Conservation (phyloP, 192 early-diverging fungal genomes). For the Coemansia pectinata region DNA sequence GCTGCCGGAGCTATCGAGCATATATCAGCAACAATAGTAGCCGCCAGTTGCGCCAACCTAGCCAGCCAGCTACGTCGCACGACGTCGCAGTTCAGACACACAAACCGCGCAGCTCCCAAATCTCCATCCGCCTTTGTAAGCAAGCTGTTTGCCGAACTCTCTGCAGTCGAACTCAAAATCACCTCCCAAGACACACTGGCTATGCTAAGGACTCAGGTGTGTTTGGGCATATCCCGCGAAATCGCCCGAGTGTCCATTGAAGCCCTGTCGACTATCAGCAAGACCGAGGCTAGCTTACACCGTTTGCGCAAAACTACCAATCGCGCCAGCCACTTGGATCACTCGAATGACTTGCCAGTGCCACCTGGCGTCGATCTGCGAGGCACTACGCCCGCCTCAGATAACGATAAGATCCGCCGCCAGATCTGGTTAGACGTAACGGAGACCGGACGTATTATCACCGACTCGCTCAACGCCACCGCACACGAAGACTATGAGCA, state of each 20-base stretch:
- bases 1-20: conserved; percentile 1
- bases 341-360: conserved; percentile 18
- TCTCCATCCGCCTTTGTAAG: conserved; percentile 26
- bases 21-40: conserved; percentile 14
- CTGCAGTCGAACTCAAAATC: conserved; percentile 13
- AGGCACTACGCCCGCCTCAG: conserved; percentile 17
- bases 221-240: conserved; percentile 23
- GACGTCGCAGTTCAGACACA: conserved; percentile 47
- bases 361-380: conserved; percentile 36
- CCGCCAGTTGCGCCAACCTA: conserved; percentile 22
- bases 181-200: background rate
- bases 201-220: conserved; percentile 16
- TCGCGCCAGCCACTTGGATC: conserved; percentile 2
- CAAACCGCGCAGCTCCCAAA: conserved; percentile 33
- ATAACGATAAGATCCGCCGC: conserved; percentile 51
- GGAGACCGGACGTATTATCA: conserved; percentile 18
- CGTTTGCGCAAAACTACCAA: conserved; percentile 29
- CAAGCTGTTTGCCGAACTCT: conserved; percentile 22
- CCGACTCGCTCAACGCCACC: conserved; percentile 4
- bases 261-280: conserved; percentile 44
- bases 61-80: conserved; percentile 45
- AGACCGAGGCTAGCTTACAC: conserved; percentile 47
- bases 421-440: conserved; percentile 48
- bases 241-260: conserved; percentile 24
- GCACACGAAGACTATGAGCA: conserved; percentile 21